Conservation (phyloP, 129 eudicot species). For the Smallanthus sonchifolius region DNA sequence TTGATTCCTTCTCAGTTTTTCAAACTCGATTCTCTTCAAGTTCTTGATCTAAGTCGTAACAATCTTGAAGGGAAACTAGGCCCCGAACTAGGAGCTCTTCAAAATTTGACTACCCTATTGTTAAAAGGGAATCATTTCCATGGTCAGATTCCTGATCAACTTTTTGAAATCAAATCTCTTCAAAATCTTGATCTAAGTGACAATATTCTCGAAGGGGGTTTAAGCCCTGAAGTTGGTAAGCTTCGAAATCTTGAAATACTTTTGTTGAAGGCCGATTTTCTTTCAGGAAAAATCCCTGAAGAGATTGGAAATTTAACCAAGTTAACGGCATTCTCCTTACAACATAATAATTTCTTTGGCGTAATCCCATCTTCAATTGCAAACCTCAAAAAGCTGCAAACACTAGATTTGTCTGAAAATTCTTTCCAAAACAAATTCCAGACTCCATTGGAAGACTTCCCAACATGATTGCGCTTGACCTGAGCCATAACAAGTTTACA, state of each 20-base stretch:
- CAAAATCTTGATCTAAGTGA: conserved; percentile 36
- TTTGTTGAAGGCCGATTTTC: conserved; percentile 30
- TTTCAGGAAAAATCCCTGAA: conserved; percentile 34
- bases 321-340: conserved; percentile 29
- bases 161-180: conserved; percentile 33
- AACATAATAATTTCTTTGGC: conserved; percentile 35
- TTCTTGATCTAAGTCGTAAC: conserved; percentile 47
- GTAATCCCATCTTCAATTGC: conserved; percentile 36
- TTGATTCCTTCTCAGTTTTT: conserved; percentile 37
- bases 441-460: conserved; percentile 32
- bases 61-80: conserved; percentile 35
- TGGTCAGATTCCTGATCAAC: conserved; percentile 34
- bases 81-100: conserved; percentile 26
- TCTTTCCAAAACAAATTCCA: conserved; percentile 36
- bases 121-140: conserved; percentile 26
- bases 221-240: conserved; percentile 35
- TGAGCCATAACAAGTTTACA: conserved; percentile 37
- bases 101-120: conserved; percentile 15
- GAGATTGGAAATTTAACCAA: conserved; percentile 44
- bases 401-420: conserved; percentile 37
- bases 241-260: conserved; percentile 31
- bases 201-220: conserved; percentile 30
- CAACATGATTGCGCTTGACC: conserved; percentile 34
- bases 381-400: conserved; percentile 30
- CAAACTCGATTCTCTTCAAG: conserved; percentile 18